Conservation (phyloP, 2,329 filamentous ascomycete species). For the Exophiala bonariae region DNA sequence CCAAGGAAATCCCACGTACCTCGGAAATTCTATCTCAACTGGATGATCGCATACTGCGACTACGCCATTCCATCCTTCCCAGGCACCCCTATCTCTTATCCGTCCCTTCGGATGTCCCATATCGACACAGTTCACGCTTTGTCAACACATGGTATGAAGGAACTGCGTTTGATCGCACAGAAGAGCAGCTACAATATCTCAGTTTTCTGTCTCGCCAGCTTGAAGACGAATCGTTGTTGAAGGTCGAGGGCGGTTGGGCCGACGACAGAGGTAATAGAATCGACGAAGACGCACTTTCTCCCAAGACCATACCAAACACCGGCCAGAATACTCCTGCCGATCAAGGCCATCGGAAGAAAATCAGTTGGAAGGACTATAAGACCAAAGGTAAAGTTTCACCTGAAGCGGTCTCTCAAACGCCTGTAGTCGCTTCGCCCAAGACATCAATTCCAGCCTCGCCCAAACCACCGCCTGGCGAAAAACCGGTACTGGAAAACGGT, state of each 20-base stretch:
- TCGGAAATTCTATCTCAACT: slow-evolving; percentile 14
- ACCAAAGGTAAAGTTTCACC: slow-evolving; percentile 49
- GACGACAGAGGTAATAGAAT: slow-evolving; percentile 46
- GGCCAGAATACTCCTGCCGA: slow-evolving; percentile 42
- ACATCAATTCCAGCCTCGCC: neutral
- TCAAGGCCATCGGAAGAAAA: slow-evolving; percentile 57
- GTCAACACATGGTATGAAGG: slow-evolving; percentile 49
- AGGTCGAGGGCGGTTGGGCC: slow-evolving; percentile 54
- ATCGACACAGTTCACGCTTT: slow-evolving; percentile 42
- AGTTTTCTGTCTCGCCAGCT: slow-evolving; percentile 61
- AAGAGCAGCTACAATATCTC: slow-evolving; percentile 63
- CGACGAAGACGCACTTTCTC: slow-evolving; percentile 43
- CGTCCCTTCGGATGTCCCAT: slow-evolving; percentile 47
- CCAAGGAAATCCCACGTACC: slow-evolving; percentile 6
- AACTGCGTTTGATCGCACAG: slow-evolving; percentile 55
- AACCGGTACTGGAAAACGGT: neutral
- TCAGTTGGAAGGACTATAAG: slow-evolving; percentile 62
- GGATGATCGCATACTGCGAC: slow-evolving; percentile 36
- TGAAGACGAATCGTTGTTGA: slow-evolving; percentile 52
- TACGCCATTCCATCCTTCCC: slow-evolving; percentile 44
- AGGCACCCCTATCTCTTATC: slow-evolving; percentile 47
- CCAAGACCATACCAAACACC: slow-evolving; percentile 34
- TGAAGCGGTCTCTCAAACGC: slow-evolving; percentile 6
- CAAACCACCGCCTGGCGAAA: neutral
- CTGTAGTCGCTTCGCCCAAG: neutral